Base-by-base conservation (phyloP, 2,329 filamentous ascomycete genomes). In the Chlorencoelia australis region DNA sequence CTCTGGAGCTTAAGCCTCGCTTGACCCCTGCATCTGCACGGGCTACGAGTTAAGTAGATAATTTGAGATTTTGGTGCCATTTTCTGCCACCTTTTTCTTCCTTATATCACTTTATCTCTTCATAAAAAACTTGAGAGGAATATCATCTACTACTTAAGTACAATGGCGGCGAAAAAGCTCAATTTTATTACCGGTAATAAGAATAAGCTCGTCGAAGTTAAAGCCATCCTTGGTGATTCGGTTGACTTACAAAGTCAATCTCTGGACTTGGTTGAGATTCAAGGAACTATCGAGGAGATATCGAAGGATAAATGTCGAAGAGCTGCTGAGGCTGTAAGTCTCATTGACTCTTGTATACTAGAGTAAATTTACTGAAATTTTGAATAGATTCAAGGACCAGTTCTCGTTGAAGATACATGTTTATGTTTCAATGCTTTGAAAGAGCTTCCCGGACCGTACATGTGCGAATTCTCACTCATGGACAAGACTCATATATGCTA, bases 141-240 rank as follows among this genome's bases (percentile, higher is more conserved):
- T n/a, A n/a, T n/a, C n/a, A n/a, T n/a, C n/a, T n/a, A n/a, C n/a
- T n/a, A n/a, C n/a, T n/a, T n/a, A n/a, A n/a, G n/a, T n/a, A n/a
- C n/a, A n/a, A n/a, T n/a, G n/a, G n/a, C n/a, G n/a, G n/a, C n/a
- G n/a, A 51, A 45, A 47, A 62, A 68, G 45, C 66, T 98, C 47
- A 88, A 93, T 63, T 98, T 98, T 67, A 94, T 98, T 57, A 96
- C 89, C 2, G 83, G 89, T 61, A 98, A 98, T 64, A 77, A 80
- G 55, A 93, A 94, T 67, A 98, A 98, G 66, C 72, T 98, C 38
- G 66, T 71, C 39, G 91, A 98, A 66, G 87, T 94, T 48, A 78
- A 83, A 60, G 80, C 82, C 13, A 95, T 98, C 50, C 72, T 98
- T 3, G 78, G 73, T 7, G 73, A 72, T 40, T 64, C 66, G 21